phyloP scores from a whole-genome alignment of 1,284 basidiomycete genomes.

The Moesziomyces aphidis region DNA sequence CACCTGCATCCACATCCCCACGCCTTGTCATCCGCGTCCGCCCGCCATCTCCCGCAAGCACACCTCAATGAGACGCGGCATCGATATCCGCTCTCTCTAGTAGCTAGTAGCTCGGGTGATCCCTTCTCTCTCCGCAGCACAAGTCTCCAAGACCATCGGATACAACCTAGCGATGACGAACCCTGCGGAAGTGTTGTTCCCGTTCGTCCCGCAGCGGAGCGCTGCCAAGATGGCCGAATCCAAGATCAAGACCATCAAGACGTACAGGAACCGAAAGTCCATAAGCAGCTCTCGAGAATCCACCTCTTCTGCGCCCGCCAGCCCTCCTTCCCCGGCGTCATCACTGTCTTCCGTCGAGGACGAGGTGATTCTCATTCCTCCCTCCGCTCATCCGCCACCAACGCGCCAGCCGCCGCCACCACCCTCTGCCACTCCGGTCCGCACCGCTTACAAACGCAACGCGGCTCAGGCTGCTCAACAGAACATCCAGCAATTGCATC shows the following conservation, averaged over 20 bases:
- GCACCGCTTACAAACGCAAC: constrained; percentile 21
- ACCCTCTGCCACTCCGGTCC: not conserved
- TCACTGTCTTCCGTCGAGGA: not conserved
- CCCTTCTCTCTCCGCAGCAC: no score
- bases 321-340: not conserved
- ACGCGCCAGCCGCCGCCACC: not conserved
- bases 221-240: constrained; percentile 21
- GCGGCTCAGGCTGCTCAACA: constrained; percentile 29
- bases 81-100: not conserved
- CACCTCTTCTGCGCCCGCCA: not conserved
- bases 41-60: not conserved
- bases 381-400: not conserved
- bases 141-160: not conserved
- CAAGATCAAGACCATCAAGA: constrained; percentile 7
- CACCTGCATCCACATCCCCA: no score
- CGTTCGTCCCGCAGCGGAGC: constrained; percentile 18
- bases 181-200: not conserved
- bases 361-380: not conserved
- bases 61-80: constrained; percentile 9
- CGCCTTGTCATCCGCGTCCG: no score
- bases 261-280: not conserved
- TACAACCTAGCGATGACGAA: not conserved
- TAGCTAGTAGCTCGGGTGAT: no score
- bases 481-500: constrained; percentile 23
- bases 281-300: not conserved